Conservation (phyloP, 108 stramenopile species). For the Stephanodiscus minutulus region DNA sequence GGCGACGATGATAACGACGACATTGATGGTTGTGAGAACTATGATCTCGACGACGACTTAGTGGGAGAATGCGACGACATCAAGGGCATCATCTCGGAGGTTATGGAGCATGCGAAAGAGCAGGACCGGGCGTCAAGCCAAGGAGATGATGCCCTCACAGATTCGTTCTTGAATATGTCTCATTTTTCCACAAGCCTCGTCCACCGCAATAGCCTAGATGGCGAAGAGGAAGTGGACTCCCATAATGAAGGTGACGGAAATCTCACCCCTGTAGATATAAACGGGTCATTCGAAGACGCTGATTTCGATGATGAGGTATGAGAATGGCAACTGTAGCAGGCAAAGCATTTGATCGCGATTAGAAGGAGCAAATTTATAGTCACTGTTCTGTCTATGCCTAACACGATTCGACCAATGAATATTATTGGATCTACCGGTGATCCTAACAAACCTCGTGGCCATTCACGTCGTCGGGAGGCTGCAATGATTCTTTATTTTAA, state of each 20-base stretch:
- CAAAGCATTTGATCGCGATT: too few species aligned
- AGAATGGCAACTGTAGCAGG: background rate
- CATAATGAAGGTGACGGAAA: too few species aligned
- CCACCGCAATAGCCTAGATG: constrained; percentile 2
- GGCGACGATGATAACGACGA: constrained; percentile 7
- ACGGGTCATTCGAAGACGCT: background rate
- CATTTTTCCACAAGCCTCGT: constrained; percentile 29
- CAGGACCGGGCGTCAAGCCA: background rate
- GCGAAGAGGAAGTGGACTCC: background rate
- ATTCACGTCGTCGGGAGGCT: too few species aligned
- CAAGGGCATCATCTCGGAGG: background rate
- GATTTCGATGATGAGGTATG: background rate
- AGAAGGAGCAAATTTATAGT: too few species aligned
- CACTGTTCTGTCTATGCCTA: too few species aligned
- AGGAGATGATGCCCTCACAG: constrained; percentile 6
- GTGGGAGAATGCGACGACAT: background rate
- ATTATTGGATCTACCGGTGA: too few species aligned
- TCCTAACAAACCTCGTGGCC: too few species aligned
- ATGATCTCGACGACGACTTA: background rate
- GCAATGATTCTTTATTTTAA: too few species aligned
- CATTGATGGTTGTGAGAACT: background rate
- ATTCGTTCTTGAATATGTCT: constrained; percentile 21
- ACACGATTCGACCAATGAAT: too few species aligned
- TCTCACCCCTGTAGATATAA: too few species aligned
- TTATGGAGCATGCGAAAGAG: background rate